Conservation (phyloP, 2,329 filamentous ascomycete genomes). For the Elsinoe arachidis region DNA sequence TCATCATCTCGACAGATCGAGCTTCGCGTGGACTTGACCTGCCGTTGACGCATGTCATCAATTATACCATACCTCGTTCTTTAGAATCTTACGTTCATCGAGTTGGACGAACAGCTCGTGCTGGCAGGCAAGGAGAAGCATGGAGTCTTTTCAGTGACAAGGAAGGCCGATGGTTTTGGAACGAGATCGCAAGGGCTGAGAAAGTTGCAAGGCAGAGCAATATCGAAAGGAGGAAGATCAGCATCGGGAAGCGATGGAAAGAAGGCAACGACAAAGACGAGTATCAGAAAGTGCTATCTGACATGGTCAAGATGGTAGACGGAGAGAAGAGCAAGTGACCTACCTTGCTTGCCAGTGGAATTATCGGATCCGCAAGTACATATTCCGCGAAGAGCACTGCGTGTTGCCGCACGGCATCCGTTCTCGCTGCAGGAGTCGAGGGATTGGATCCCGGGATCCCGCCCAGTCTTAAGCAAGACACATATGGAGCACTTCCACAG, state of each 20-base stretch:
- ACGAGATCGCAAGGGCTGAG: slow-evolving; percentile 57
- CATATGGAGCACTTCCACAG: neutral
- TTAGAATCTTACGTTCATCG: slow-evolving; percentile 82
- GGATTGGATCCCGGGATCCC: too few relatives aligned
- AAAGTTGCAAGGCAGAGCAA: slow-evolving; percentile 42
- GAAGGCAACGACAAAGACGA: slow-evolving; percentile 30
- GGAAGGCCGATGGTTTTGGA: slow-evolving; percentile 89
- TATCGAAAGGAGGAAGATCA: slow-evolving; percentile 38
- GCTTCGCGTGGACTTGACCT: slow-evolving; percentile 78
- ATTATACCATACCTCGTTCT: slow-evolving; percentile 83
- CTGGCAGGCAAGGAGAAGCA: slow-evolving; percentile 63
- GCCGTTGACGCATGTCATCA: slow-evolving; percentile 74
- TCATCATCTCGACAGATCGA: slow-evolving; percentile 87
- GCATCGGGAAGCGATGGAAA: slow-evolving; percentile 25
- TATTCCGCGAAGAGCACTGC: too few relatives aligned
- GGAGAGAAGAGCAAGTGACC: slow-evolving; percentile 17
- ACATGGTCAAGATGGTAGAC: slow-evolving; percentile 53
- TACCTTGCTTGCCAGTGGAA: neutral
- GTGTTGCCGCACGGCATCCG: too few relatives aligned
- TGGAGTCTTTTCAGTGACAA: slow-evolving; percentile 79
- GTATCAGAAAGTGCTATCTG: slow-evolving; percentile 49
- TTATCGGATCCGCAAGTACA: neutral
- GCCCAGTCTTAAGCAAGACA: neutral
- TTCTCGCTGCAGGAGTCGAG: neutral
- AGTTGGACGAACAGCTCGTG: slow-evolving; percentile 82